A percentile compares a stretch with the other conserved stretches of the same genome.
These are phyloP conservation scores for Peltaster fructicola DNA, from an alignment of 2,329 filamentous ascomycete genomes.

Conservation along the genomic window DNA sequence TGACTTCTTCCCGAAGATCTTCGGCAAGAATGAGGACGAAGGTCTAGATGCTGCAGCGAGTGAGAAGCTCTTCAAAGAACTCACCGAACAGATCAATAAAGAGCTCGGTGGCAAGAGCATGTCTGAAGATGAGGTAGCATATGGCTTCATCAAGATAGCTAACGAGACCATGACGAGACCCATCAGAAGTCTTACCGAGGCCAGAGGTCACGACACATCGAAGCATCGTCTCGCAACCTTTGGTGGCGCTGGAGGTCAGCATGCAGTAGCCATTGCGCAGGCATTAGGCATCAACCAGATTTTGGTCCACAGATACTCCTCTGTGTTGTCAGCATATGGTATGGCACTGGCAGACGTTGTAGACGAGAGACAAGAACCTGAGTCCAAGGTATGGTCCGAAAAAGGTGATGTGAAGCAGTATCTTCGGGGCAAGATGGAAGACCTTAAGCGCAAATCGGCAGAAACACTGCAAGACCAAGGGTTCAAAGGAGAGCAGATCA, in stretches of 20 bases:
- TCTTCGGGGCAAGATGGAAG: constrained; percentile 56
- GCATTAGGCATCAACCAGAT: constrained; percentile 73
- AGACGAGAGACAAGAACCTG: constrained; percentile 71
- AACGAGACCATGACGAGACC: constrained; percentile 86
- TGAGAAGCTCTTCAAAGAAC: constrained; percentile 53
- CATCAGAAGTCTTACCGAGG: constrained; percentile 78
- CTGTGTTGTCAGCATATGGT: constrained; percentile 75
- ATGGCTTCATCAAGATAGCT: constrained; percentile 75
- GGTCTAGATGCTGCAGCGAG: constrained; percentile 62
- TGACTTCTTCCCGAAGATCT: constrained; percentile 90
- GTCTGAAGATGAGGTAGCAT: constrained; percentile 68
- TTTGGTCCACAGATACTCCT: constrained; percentile 72
- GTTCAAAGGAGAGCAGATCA: constrained; percentile 54
- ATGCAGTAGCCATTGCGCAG: constrained; percentile 79
- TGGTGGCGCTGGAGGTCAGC: constrained; percentile 79
- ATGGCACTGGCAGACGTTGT: constrained; percentile 90
- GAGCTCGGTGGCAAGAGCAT: constrained; percentile 54
- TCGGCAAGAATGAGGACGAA: constrained; percentile 74
- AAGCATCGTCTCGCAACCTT: constrained; percentile 85
- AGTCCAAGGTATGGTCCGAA: constrained; percentile 43
- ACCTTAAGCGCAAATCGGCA: constrained; percentile 59
- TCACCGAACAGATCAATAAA: constrained; percentile 60
- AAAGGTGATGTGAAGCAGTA: constrained; percentile 39
- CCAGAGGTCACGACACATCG: constrained; percentile 78
- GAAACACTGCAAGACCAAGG: constrained; percentile 56